A percentile compares a stretch with the other conserved stretches of the same genome.
Conservation (phyloP, 805 yeast species). For the Komagataella ulmi region DNA sequence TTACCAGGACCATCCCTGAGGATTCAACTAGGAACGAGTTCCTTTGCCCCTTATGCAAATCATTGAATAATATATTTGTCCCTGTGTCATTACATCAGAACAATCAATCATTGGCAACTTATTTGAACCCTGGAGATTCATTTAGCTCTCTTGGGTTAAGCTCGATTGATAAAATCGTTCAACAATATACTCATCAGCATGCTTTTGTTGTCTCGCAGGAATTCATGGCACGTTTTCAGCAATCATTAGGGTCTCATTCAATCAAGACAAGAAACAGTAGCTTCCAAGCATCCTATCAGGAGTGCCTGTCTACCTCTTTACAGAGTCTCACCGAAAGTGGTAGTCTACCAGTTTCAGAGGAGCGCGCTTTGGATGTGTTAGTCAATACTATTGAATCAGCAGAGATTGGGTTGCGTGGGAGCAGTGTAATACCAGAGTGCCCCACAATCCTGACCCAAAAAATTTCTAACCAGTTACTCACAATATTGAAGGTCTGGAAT, state of each 20-base stretch:
- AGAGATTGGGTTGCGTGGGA: slow-evolving; percentile 55
- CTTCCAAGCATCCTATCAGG: neutral
- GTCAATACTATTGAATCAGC: slow-evolving; percentile 47
- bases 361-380: slow-evolving; percentile 11
- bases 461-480: slow-evolving; percentile 45
- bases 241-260: neutral
- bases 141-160: neutral
- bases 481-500: slow-evolving; percentile 38
- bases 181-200: neutral
- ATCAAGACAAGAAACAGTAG: neutral
- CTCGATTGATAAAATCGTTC: neutral
- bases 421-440: slow-evolving; percentile 13
- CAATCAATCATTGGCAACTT: slow-evolving; percentile 4
- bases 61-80: slow-evolving; percentile 69
- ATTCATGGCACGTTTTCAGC: neutral
- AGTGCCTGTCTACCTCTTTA: neutral
- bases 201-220: neutral
- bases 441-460: slow-evolving; percentile 37
- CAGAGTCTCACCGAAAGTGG: neutral
- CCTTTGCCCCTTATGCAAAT: slow-evolving; percentile 84
- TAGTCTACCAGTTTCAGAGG: neutral
- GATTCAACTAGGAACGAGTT: slow-evolving; percentile 59
- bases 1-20: slow-evolving; percentile 75
- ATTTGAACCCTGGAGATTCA: neutral
- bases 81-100: slow-evolving; percentile 58